phyloP scores from a whole-genome alignment of 495 filamentous ascomycete genomes.

The Articulospora tetracladia region DNA sequence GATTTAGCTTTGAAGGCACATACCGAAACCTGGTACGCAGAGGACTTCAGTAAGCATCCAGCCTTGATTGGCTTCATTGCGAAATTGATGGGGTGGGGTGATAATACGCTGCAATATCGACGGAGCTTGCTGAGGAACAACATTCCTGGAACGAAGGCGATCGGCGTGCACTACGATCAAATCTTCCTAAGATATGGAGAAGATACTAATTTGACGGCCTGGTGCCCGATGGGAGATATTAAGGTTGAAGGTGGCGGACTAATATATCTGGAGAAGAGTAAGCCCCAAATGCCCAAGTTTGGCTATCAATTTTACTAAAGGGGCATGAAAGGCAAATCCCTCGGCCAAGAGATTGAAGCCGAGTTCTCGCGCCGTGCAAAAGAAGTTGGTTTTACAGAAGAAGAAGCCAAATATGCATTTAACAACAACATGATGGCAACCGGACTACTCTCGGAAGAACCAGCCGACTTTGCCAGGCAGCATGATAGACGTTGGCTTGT shows the following conservation, averaged over 20 bases:
- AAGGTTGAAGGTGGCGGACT: constrained; percentile 53
- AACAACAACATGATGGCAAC: constrained; percentile 55
- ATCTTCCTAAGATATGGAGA: constrained; percentile 60
- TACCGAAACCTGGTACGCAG: constrained; percentile 51
- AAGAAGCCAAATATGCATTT: constrained; percentile 49
- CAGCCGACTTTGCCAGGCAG: constrained; percentile 38
- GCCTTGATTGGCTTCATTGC: constrained; percentile 47
- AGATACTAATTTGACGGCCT: constrained; percentile 55
- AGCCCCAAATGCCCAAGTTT: constrained; percentile 19
- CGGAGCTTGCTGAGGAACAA: constrained; percentile 53
- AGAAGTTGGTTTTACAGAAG: constrained; percentile 40
- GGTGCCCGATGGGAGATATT: constrained; percentile 62
- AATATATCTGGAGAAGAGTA: constrained; percentile 54
- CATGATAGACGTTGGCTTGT: constrained; percentile 49
- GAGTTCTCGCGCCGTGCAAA: constrained; percentile 44
- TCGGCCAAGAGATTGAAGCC: constrained; percentile 40
- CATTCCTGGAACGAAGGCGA: constrained; percentile 53
- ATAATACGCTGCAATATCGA: constrained; percentile 42
- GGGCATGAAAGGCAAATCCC: background rate
- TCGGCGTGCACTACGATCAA: constrained; percentile 64
- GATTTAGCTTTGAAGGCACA: constrained; percentile 53
- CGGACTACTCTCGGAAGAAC: constrained; percentile 36
- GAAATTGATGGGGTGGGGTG: constrained; percentile 49
- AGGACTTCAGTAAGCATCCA: constrained; percentile 53
- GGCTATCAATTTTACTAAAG: background rate